Percentiles rank a stretch among this genome's conserved stretches.
These are phyloP conservation scores for Tulasnella sp. DNA, from an alignment of 768 basidiomycete genomes.

Conservation along the genomic window DNA sequence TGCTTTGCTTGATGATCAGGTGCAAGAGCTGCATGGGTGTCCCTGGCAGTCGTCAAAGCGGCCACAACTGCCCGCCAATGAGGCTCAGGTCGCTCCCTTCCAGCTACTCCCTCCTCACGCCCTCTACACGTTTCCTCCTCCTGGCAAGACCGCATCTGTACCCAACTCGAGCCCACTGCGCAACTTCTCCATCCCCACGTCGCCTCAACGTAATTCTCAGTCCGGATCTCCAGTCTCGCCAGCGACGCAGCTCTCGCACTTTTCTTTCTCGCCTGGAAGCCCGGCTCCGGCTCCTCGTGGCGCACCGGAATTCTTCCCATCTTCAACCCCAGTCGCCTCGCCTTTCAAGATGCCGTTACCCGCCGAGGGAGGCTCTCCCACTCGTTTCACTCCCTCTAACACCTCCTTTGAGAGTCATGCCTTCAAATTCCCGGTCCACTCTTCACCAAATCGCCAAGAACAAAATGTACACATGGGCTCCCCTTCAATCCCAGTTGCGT, in stretches of 20 bases:
- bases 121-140: slow-evolving; percentile 21
- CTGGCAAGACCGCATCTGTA: not conserved
- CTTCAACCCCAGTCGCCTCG: not conserved
- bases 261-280: slow-evolving; percentile 14
- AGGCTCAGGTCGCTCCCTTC: slow-evolving; percentile 21
- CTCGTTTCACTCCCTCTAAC: slow-evolving; percentile 2
- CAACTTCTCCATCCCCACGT: no score
- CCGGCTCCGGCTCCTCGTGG: no score
- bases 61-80: slow-evolving; percentile 9
- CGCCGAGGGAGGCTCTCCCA: not conserved
- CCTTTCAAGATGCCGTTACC: not conserved
- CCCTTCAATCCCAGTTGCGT: not conserved
- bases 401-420: not conserved
- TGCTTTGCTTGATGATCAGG: slow-evolving; percentile 36
- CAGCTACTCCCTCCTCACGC: slow-evolving; percentile 34
- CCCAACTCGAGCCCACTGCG: no score
- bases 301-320: not conserved
- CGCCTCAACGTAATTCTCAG: slow-evolving; percentile 5
- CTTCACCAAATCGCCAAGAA: no score
- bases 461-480: no score
- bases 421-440: not conserved
- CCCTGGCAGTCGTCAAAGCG: slow-evolving; percentile 47
- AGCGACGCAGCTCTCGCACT: slow-evolving; percentile 16
- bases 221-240: slow-evolving; percentile 21
- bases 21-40: slow-evolving; percentile 86